Percentiles rank a stretch among this genome's conserved stretches.
These are phyloP conservation scores for Penicillium waksmanii DNA, from an alignment of 495 filamentous ascomycete species.

Conservation along the genomic window DNA sequence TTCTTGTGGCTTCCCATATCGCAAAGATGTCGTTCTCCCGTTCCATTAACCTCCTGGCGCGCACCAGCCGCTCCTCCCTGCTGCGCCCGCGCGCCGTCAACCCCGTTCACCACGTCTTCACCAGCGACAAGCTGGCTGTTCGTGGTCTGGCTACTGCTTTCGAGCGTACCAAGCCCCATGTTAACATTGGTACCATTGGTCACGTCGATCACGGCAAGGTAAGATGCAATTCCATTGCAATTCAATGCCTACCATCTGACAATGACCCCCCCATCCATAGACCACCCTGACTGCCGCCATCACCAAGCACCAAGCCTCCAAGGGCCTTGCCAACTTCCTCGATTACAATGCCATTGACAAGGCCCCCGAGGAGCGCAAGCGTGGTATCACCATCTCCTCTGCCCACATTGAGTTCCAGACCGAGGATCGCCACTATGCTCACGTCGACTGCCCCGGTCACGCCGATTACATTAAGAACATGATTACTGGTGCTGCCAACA, in stretches of 20 bases:
- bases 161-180: constrained; percentile 92
- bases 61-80: constrained; percentile 66
- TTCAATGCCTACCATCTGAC: constrained; percentile 25
- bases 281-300: constrained; percentile 98
- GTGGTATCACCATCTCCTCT: constrained; percentile 98
- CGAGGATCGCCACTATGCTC: constrained; percentile 90
- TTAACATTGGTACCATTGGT: constrained; percentile 98
- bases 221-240: constrained; percentile 27
- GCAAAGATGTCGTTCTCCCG: constrained; percentile 68
- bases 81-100: constrained; percentile 63
- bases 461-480: constrained; percentile 99
- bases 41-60: constrained; percentile 69
- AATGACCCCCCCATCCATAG: constrained; percentile 50
- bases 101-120: constrained; percentile 71
- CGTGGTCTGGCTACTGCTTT: constrained; percentile 78
- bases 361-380: constrained; percentile 97
- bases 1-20: constrained; percentile 37
- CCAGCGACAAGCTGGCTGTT: constrained; percentile 65
- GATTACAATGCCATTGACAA: constrained; percentile 99
- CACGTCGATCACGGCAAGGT: constrained; percentile 99
- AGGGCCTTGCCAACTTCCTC: constrained; percentile 90
- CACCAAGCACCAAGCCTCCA: constrained; percentile 93
- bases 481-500: constrained; percentile 96
- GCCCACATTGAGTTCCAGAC: constrained; percentile 98
- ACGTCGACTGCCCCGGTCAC: constrained; percentile 99